Conservation (phyloP, 2,329 filamentous ascomycete genomes). For the Colletotrichum liriopes region DNA sequence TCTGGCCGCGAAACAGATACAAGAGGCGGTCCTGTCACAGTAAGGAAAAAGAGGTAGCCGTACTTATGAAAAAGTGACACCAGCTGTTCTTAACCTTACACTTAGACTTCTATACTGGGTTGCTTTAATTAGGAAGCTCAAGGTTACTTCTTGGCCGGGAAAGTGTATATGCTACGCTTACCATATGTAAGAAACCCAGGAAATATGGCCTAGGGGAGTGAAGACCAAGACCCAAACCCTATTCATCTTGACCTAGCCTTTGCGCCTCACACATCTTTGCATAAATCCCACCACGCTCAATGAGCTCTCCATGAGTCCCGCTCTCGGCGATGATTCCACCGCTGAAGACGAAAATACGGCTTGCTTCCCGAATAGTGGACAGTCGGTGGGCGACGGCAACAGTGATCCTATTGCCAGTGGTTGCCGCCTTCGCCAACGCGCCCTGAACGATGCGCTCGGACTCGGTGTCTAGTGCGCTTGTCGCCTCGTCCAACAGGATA, state of each 20-base stretch:
- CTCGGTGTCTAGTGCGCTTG: slow-evolving; percentile 74
- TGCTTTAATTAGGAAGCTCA: too few relatives aligned
- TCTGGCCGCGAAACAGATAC: too few relatives aligned
- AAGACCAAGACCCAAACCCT: neutral
- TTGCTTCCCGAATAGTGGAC: slow-evolving; percentile 36
- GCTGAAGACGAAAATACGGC: slow-evolving; percentile 34
- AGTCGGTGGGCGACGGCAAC: slow-evolving; percentile 41
- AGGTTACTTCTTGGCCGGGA: neutral
- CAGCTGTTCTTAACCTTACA: too few relatives aligned
- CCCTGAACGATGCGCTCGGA: slow-evolving; percentile 77
- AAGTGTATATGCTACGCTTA: neutral
- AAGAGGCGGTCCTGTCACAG: too few relatives aligned
- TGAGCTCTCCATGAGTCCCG: slow-evolving; percentile 22
- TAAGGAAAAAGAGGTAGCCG: too few relatives aligned
- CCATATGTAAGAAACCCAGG: neutral
- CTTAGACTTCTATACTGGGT: too few relatives aligned
- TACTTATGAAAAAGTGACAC: too few relatives aligned
- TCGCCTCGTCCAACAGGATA: slow-evolving; percentile 82
- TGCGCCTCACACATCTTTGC: slow-evolving; percentile 30
- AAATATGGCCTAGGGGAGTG: neutral
- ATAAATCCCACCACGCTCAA: slow-evolving; percentile 17
- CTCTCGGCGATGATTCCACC: slow-evolving; percentile 23
- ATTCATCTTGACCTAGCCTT: slow-evolving; percentile 4
- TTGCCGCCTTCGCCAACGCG: slow-evolving; percentile 62
- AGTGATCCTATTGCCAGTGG: slow-evolving; percentile 16